Evolutionary conservation across 768 basidiomycete genomes (phyloP).

Genomic region (Boletus tylopilopsis): DNA sequence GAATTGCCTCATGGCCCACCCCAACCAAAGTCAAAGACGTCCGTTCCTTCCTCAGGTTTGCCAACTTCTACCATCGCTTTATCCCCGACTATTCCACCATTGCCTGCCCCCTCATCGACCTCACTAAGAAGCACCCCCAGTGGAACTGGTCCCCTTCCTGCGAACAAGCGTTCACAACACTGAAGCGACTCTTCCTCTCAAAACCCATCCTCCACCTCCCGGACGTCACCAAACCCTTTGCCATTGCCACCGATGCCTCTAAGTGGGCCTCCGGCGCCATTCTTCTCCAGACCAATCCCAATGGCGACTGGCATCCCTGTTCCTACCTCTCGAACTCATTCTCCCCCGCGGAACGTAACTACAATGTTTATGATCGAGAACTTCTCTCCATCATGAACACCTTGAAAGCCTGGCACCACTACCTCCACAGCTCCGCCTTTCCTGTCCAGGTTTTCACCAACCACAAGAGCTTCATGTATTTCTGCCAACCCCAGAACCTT

Average conservation of each 20-base stretch:
- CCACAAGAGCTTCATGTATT: no score
- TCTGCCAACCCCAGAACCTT: no score
- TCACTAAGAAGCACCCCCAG: not conserved
- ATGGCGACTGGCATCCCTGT: not conserved
- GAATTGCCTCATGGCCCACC: not conserved
- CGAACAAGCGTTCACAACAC: no score
- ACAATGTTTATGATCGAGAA: not conserved
- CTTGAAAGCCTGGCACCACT: not conserved
- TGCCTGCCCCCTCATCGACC: not conserved
- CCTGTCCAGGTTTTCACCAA: no score
- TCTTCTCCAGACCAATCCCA: no score
- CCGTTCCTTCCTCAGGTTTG: not conserved
- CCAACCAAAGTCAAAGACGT: not conserved
- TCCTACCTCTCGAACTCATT: not conserved
- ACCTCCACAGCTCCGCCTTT: not conserved
- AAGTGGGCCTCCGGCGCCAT: no score
- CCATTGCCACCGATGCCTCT: not conserved
- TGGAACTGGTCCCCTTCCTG: not conserved
- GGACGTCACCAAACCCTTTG: no score
- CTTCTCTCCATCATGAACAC: not conserved
- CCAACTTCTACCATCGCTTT: not conserved
- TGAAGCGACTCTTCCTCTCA: no score
- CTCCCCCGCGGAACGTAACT: not conserved
- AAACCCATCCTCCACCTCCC: no score
- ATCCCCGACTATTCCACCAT: not conserved